Percentiles rank a stretch among this genome's conserved stretches.
Conservation (phyloP, 2,329 filamentous ascomycete genomes). For the Calonectria crousiana region DNA sequence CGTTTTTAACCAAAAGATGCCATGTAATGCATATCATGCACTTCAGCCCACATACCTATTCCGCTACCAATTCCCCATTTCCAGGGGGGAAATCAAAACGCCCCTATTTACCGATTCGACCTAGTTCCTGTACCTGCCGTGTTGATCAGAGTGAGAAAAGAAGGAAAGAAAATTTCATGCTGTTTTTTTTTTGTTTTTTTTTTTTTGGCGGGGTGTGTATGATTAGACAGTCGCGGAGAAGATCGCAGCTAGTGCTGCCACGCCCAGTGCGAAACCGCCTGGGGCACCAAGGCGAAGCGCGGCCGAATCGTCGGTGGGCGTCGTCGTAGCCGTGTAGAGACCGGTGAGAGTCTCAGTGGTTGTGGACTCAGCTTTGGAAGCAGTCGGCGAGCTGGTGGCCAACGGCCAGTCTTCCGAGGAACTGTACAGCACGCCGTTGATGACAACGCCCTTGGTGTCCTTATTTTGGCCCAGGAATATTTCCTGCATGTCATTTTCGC, state of each 20-base stretch:
- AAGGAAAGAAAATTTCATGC: not conserved
- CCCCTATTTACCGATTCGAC: not conserved
- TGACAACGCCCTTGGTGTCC: slow-evolving; percentile 64
- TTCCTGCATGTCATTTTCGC: slow-evolving; percentile 61
- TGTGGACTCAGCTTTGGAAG: slow-evolving; percentile 33
- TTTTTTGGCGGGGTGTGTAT: not conserved
- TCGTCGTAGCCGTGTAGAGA: slow-evolving; percentile 51
- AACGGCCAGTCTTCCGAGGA: slow-evolving; percentile 57
- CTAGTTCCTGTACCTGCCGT: not conserved
- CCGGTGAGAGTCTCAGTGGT: slow-evolving; percentile 46
- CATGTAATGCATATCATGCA: not conserved
- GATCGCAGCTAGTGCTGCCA: slow-evolving; percentile 29
- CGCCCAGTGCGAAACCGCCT: slow-evolving; percentile 18
- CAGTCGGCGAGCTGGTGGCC: slow-evolving; percentile 43
- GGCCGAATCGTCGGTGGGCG: slow-evolving; percentile 39
- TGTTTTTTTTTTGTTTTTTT: not conserved
- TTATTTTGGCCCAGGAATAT: slow-evolving; percentile 52
- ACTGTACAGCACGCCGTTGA: slow-evolving; percentile 69
- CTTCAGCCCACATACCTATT: not conserved
- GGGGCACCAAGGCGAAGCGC: slow-evolving; percentile 14
- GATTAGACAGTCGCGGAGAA: not conserved
- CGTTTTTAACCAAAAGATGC: not conserved
- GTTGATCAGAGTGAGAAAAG: not conserved
- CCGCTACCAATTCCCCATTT: not conserved
- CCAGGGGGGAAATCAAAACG: not conserved